Conservation (phyloP, 164 flowering plant genomes). For the Magnolia sinica region DNA sequence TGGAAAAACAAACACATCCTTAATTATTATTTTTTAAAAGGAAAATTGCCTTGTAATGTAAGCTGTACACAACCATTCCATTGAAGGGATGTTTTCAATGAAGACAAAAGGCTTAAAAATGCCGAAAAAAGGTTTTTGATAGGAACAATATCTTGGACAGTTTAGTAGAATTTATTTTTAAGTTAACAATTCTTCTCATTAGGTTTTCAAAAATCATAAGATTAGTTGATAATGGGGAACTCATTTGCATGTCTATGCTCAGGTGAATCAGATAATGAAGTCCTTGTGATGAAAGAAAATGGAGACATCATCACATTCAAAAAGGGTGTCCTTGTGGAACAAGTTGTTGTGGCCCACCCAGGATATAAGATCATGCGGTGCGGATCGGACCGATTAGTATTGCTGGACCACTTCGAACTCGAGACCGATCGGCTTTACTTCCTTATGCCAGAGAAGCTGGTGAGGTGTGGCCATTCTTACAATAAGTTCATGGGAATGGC, state of each 20-base stretch:
- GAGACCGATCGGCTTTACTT: constrained; percentile 14
- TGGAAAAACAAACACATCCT: too few relatives aligned
- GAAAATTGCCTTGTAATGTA: too few relatives aligned
- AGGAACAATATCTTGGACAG: too few relatives aligned
- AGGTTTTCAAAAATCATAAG: background rate
- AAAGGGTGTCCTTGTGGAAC: constrained; percentile 9
- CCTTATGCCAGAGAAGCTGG: constrained; percentile 12
- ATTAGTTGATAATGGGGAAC: constrained; percentile 3
- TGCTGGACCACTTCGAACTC: constrained; percentile 7
- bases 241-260: constrained; percentile 4
- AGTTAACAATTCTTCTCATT: too few relatives aligned
- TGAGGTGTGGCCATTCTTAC: background rate
- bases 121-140: too few relatives aligned
- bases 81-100: too few relatives aligned
- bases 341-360: constrained; percentile 6
- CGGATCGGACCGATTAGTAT: constrained; percentile 6
- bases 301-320: constrained; percentile 12
- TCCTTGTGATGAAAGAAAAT: constrained; percentile 16
- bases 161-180: too few relatives aligned
- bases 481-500: constrained; percentile 9
- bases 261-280: background rate
- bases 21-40: too few relatives aligned
- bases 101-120: too few relatives aligned
- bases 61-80: too few relatives aligned
- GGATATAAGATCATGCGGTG: constrained; percentile 9